These are phyloP conservation scores for Ilyonectria destructans DNA, from an alignment of 2,329 filamentous ascomycete genomes.

Conservation along the genomic window DNA sequence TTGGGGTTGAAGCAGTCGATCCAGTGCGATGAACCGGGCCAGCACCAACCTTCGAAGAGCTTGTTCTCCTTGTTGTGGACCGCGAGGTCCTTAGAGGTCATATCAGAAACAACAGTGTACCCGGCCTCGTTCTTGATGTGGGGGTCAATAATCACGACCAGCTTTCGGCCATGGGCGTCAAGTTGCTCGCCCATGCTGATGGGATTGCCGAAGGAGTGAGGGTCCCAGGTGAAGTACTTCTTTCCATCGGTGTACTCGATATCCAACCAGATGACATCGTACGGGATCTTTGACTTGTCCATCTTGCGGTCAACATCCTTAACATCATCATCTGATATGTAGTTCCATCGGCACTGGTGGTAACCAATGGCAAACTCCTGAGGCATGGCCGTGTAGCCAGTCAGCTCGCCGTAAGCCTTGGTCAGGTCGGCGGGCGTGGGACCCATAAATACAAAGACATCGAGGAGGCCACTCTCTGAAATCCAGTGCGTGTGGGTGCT, in stretches of 20 bases:
- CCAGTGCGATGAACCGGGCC: slow-evolving; percentile 98
- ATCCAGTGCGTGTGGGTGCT: slow-evolving; percentile 97
- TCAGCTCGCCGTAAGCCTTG: slow-evolving; percentile 89
- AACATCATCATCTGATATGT: slow-evolving; percentile 96
- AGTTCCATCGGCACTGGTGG: slow-evolving; percentile 99
- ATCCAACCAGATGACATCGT: slow-evolving; percentile 99
- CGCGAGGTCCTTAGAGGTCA: slow-evolving; percentile 87
- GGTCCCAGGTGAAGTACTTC: slow-evolving; percentile 99
- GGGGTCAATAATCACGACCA: slow-evolving; percentile 95
- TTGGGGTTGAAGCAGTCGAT: slow-evolving; percentile 96
- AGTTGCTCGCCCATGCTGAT: slow-evolving; percentile 91
- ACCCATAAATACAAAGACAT: slow-evolving; percentile 95
- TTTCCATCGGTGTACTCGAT: slow-evolving; percentile 98
- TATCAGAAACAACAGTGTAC: slow-evolving; percentile 83
- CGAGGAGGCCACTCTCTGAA: slow-evolving; percentile 90
- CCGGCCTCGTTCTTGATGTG: slow-evolving; percentile 94
- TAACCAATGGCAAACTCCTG: slow-evolving; percentile 94
- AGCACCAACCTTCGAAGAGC: slow-evolving; percentile 97
- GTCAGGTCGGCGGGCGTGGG: slow-evolving; percentile 88
- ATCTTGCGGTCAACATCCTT: slow-evolving; percentile 97
- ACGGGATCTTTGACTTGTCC: slow-evolving; percentile 94
- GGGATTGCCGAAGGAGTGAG: slow-evolving; percentile 88
- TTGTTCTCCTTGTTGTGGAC: slow-evolving; percentile 92
- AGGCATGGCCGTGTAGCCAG: slow-evolving; percentile 91
- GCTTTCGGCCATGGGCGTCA: slow-evolving; percentile 87